Base-by-base conservation (phyloP, 2,329 filamentous ascomycete genomes). In the Cytospora mali region DNA sequence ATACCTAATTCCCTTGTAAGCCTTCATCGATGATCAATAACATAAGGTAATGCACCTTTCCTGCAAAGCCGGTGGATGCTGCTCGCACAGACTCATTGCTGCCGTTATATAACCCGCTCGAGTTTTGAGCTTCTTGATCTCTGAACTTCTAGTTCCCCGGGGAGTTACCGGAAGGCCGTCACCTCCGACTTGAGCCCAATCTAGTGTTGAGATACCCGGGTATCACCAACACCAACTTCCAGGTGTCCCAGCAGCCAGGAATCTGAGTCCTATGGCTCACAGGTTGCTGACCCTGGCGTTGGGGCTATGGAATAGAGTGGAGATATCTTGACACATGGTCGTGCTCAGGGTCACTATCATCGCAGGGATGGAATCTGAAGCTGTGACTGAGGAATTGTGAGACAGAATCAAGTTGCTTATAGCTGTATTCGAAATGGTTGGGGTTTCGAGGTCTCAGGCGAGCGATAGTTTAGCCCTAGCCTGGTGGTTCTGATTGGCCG, bases 211-310 rank as follows among this genome's bases (percentile, higher is more conserved):
- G 42, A 46, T 23, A 10, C 9, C n/a, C n/a, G n/a, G n/a, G 7
- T 46, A 13, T 23, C 3, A n/a, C 23, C 42, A 42, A n/a, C 9
- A 2, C 35, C 35, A 42, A n/a, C 35, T 27, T 48, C 35, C 66
- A 66, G 56, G 68, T 54, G 65, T 62, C 63, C 66, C 55, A 23
- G 68, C 65, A 62, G 55, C 68, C 68, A 68, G 74, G 68, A 71
- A 64, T 58, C 65, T 62, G 62, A 64, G 64, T 63, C 66, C 61
- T 57, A 57, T 35, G 61, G 66, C 76, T 79, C 52, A 55, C 56
- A 60, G 46, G 50, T 31, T 52, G 29, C 46, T 48, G 66, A 81
- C 81, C 81, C 81, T 81, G 68, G 66, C 81, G 70, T 80, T 83
- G 80, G 82, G 82, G 80, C 75, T 82, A 78, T 79, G 73, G 64